Percentiles rank a stretch among this genome's conserved stretches.
Conservation (phyloP, 2,329 filamentous ascomycete genomes). For the Fusarium circinatum region DNA sequence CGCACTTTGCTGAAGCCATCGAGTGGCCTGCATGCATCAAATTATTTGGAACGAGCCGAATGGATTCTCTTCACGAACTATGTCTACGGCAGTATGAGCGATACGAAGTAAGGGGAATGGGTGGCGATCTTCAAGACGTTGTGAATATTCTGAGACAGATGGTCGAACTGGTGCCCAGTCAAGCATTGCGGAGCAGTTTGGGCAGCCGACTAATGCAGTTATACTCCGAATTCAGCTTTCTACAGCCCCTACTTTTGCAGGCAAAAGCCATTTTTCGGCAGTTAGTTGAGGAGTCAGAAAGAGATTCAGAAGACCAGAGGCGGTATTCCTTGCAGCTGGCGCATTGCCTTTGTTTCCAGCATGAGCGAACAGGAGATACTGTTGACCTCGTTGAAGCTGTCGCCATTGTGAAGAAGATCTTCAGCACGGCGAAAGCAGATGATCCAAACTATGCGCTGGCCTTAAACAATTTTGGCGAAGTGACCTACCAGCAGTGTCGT, state of each 20-base stretch:
- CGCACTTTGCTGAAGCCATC: background rate
- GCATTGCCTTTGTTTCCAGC: background rate
- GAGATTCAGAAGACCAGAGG: accelerated
- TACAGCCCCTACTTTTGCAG: background rate
- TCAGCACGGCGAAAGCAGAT: accelerated
- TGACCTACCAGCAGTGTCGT: background rate
- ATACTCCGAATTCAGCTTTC: background rate
- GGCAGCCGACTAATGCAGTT: background rate
- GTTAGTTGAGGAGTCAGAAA: background rate
- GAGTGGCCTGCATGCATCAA: background rate
- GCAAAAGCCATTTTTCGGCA: background rate
- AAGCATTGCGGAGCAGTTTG: background rate
- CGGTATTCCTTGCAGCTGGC: background rate
- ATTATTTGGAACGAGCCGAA: background rate
- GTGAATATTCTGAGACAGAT: background rate
- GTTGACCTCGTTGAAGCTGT: background rate
- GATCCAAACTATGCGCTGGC: accelerated
- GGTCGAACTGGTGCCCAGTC: background rate
- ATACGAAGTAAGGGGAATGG: background rate
- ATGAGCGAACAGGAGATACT: background rate
- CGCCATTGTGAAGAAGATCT: accelerated
- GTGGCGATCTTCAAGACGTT: background rate
- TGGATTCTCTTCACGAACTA: background rate
- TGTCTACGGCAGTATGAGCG: background rate
- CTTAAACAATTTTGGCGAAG: accelerated